phyloP scores from a whole-genome alignment of 2,329 filamentous ascomycete species.

The Aspergillus eucalypticola region DNA sequence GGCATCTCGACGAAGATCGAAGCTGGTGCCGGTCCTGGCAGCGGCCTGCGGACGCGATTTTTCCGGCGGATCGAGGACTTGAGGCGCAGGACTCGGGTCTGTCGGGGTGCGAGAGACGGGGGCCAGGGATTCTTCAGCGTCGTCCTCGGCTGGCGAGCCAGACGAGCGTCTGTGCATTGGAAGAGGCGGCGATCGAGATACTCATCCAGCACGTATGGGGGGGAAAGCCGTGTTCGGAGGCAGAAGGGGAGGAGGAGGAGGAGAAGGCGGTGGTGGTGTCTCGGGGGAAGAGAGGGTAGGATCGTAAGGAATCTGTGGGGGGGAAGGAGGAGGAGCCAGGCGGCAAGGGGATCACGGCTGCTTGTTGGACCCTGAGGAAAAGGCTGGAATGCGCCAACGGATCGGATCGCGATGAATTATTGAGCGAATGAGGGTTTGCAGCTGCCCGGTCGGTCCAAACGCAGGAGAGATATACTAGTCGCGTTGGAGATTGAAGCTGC shows the following conservation, averaged over 20 bases:
- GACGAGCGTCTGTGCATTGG: constrained; percentile 50
- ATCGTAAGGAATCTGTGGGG: background rate
- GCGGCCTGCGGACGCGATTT: constrained; percentile 40
- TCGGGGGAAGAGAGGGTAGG: background rate
- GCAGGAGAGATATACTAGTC: background rate
- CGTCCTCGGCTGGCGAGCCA: constrained; percentile 45
- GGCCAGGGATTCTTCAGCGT: constrained; percentile 38
- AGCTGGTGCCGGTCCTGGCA: constrained; percentile 38
- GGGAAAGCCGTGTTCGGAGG: background rate
- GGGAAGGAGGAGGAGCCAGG: constrained; percentile 6
- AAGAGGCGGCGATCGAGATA: constrained; percentile 35
- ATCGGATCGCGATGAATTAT: background rate
- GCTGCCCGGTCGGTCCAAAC: background rate
- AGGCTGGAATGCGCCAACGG: constrained; percentile 18
- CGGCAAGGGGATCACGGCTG: constrained; percentile 14
- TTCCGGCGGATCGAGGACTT: constrained; percentile 31
- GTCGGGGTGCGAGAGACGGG: constrained; percentile 31
- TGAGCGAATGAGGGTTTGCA: background rate
- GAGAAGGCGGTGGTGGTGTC: background rate
- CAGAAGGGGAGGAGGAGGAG: constrained; percentile 8
- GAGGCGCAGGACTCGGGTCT: constrained; percentile 35
- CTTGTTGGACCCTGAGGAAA: constrained; percentile 16
- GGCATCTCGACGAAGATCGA: constrained; percentile 36
- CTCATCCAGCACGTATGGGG: constrained; percentile 38
- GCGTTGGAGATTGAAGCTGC: background rate